Evolutionary conservation across 257 asterid species (phyloP).

Genomic region (Lycium barbarum): DNA sequence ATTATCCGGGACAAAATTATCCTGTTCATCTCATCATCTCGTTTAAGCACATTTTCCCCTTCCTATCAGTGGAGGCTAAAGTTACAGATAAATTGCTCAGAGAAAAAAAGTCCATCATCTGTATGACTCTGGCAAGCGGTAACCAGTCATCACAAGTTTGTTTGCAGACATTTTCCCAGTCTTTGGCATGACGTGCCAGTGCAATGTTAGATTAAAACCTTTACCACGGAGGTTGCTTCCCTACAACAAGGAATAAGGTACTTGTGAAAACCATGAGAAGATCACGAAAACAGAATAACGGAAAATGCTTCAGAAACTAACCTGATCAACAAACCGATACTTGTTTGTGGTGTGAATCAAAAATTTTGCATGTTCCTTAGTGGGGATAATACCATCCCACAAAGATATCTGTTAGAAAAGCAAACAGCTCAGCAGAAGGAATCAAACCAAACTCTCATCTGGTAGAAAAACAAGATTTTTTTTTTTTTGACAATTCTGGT

Average conservation of each 20-base stretch:
- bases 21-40: slow-evolving; percentile 12
- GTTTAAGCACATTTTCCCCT: slow-evolving; percentile 28
- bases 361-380: slow-evolving; percentile 76
- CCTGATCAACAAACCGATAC: slow-evolving; percentile 85
- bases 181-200: slow-evolving; percentile 99
- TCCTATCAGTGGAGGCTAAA: slow-evolving; percentile 36
- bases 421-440: slow-evolving; percentile 24
- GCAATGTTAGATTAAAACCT: slow-evolving; percentile 83
- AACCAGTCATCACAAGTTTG: slow-evolving; percentile 88
- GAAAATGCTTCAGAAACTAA: slow-evolving; percentile 33
- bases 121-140: slow-evolving; percentile 70
- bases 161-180: slow-evolving; percentile 92
- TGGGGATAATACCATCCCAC: slow-evolving; percentile 91
- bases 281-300: slow-evolving; percentile 16
- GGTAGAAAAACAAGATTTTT: background rate
- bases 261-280: background rate
- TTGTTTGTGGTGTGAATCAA: slow-evolving; percentile 83
- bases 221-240: slow-evolving; percentile 93
- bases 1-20: slow-evolving; percentile 23
- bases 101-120: slow-evolving; percentile 47
- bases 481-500: no score
- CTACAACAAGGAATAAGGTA: slow-evolving; percentile 39
- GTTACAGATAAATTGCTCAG: slow-evolving; percentile 23
- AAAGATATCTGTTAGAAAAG: slow-evolving; percentile 65
- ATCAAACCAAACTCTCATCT: background rate